phyloP scores from a whole-genome alignment of 2,329 filamentous ascomycete species.

The Xylariaceae sp. region DNA sequence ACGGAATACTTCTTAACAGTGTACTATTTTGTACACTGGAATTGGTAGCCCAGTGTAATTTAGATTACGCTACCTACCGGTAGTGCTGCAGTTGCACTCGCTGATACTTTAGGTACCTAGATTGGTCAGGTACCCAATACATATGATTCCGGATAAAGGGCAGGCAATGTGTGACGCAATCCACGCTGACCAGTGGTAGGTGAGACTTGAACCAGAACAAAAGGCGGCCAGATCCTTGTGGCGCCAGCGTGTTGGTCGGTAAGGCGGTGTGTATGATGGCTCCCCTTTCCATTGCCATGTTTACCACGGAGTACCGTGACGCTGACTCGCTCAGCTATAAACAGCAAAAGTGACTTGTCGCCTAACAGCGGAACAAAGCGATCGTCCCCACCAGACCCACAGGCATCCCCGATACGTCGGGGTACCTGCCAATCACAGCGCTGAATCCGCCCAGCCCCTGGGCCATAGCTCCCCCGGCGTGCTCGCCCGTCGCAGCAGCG shows the following conservation, averaged over 20 bases:
- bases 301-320: constrained; percentile 14
- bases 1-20: too few species aligned
- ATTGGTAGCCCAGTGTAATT: too few species aligned
- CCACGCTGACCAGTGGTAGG: too few species aligned
- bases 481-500: constrained; percentile 13
- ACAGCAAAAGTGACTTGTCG: neutral
- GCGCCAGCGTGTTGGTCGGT: constrained; percentile 10
- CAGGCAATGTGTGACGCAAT: too few species aligned
- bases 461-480: constrained; percentile 16
- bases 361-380: constrained; percentile 1
- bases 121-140: too few species aligned
- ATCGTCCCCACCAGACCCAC: constrained; percentile 1
- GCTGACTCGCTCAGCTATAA: neutral
- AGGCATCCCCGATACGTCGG: neutral
- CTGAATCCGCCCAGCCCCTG: constrained; percentile 8
- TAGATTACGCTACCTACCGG: too few species aligned
- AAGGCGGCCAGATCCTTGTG: constrained; percentile 22
- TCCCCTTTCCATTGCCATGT: constrained; percentile 2
- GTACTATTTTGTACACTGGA: too few species aligned
- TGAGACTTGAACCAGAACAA: too few species aligned
- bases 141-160: too few species aligned
- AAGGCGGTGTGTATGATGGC: constrained; percentile 22
- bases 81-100: too few species aligned
- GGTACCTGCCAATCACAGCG: constrained; percentile 3
- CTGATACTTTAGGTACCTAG: too few species aligned